Evolutionary conservation across 257 asterid species (phyloP).

Genomic region (Misopates orontium): DNA sequence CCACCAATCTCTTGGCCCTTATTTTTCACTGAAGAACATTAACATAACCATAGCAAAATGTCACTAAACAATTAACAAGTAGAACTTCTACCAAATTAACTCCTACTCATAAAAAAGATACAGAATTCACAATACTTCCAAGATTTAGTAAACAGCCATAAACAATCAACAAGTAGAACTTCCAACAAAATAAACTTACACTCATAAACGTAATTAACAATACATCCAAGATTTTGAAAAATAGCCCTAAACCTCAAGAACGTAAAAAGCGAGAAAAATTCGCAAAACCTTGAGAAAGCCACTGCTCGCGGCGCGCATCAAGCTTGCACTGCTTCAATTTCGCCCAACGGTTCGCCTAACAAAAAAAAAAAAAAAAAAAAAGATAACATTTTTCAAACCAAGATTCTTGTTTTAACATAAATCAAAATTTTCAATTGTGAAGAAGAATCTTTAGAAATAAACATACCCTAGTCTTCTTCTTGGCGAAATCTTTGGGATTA

Average conservation of each 20-base stretch:
- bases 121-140: not conserved
- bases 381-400: not conserved
- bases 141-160: not conserved
- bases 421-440: not conserved
- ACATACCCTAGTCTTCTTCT: conserved; percentile 78
- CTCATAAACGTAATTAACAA: no score
- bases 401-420: not conserved
- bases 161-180: no score
- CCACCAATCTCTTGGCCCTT: conserved; percentile 48
- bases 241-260: conserved; percentile 14
- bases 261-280: conserved; percentile 14
- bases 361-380: not conserved
- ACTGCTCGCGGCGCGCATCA: conserved; percentile 94
- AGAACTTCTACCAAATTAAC: not conserved
- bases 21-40: conserved; percentile 53
- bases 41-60: conserved; percentile 22
- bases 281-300: conserved; percentile 87
- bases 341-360: conserved; percentile 74
- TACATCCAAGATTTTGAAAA: not conserved
- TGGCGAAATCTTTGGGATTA: conserved; percentile 64
- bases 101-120: not conserved
- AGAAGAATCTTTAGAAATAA: not conserved
- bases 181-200: not conserved
- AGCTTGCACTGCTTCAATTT: conserved; percentile 94
- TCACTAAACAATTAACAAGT: conserved; percentile 4